Base-by-base conservation (phyloP, 768 basidiomycete species). In the Boletus sp. region DNA sequence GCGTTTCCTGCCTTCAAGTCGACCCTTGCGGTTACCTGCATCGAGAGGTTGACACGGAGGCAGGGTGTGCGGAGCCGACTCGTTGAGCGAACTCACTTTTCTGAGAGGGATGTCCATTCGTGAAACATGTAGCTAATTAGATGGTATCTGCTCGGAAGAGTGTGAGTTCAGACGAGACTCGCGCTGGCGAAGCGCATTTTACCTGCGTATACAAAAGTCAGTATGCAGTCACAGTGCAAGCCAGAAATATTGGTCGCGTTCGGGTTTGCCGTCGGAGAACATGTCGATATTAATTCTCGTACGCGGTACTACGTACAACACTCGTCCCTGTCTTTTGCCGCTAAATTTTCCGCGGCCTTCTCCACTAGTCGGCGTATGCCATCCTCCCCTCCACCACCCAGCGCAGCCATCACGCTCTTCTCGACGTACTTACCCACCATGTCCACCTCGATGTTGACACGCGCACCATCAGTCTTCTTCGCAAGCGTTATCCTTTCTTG, bases 371-470 rank as follows among this genome's bases (percentile, higher is more conserved):
- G 70, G 47, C 74, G 72, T 44, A 87, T 60, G 4, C 75, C 75
- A 32, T 75, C 74, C 19, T 77, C 77, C 0, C 77, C 83, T 7
- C 73, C 76, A 2, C 83, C 83, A 7, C 79, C 79, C 39, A 91
- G 72, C 47, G 83, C 83, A 38, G 87, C 85, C 14, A 72, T 66
- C 2, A 95, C 89, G 51, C 90, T 87, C 76, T 93, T 93, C 64
- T 82, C 81, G 5, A 95, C 90, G 59, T 91, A 93, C 71, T 96
- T 96, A 15, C 90, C 93, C 19, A 95, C 85, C 83, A 93, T 92
- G 68, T 97, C 93, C 41, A 88, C 93, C 75, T 99, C 97, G 55
- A 99, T 81, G 66, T 99, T 99, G 48, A 98, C 94, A 63, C 80
- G 88, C 44, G 82, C 81, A 1, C 94, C 95, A 1, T 88, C 69